phyloP scores from a whole-genome alignment of 2,329 filamentous ascomycete species.

The Verticillium albo-atrum region DNA sequence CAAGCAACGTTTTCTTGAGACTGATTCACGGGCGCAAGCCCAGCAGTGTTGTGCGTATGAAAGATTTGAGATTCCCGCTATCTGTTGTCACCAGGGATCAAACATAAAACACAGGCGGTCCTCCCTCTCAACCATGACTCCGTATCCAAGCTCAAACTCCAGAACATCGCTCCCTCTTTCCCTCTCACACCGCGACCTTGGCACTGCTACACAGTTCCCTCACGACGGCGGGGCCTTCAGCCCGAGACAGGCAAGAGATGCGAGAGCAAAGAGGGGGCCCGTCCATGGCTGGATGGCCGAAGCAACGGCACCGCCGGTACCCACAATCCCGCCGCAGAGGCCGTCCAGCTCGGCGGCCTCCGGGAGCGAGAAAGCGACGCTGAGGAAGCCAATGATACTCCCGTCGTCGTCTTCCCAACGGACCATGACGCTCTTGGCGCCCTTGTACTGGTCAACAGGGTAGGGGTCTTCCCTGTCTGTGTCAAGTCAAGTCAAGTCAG shows the following conservation, averaged over 20 bases:
- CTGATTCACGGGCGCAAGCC: too few species aligned
- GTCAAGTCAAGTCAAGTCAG: neutral
- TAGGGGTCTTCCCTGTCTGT: neutral
- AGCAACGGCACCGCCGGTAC: neutral
- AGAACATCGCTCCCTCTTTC: too few species aligned
- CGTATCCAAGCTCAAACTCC: too few species aligned
- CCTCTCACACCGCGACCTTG: too few species aligned
- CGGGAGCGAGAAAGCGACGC: neutral
- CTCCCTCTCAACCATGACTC: too few species aligned
- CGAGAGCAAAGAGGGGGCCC: neutral
- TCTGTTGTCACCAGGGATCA: too few species aligned
- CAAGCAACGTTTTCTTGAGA: too few species aligned
- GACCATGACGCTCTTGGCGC: neutral
- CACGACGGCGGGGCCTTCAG: too few species aligned
- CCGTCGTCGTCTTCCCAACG: neutral
- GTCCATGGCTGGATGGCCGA: neutral
- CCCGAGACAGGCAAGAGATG: neutral
- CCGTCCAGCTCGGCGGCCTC: neutral
- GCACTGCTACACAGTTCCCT: too few species aligned
- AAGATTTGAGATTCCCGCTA: too few species aligned
- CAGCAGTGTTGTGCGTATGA: too few species aligned
- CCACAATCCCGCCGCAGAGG: neutral
- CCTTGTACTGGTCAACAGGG: neutral
- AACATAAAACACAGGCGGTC: too few species aligned
- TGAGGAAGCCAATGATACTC: neutral